These are phyloP conservation scores for Blastobotrys ciferrii DNA, from an alignment of 1,139 yeast genomes.

Conservation along the genomic window DNA sequence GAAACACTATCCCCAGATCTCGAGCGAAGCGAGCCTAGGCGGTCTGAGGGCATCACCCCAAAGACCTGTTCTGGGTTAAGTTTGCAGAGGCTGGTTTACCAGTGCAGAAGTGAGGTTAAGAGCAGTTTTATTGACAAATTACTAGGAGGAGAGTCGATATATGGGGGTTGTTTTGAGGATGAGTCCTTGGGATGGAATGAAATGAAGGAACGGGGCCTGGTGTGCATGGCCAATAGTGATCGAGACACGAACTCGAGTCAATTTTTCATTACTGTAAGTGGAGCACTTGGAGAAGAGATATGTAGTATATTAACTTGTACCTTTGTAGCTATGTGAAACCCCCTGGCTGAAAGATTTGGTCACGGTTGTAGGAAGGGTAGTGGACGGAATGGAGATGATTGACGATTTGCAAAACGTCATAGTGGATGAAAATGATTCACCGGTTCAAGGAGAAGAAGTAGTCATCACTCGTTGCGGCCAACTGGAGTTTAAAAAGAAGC, in stretches of 20 bases:
- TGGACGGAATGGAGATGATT: conserved; percentile 68
- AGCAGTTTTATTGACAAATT: too few relatives aligned
- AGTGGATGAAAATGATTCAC: conserved; percentile 37
- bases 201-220: conserved; percentile 30
- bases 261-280: conserved; percentile 55
- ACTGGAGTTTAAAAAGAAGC: conserved; percentile 25
- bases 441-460: conserved; percentile 44
- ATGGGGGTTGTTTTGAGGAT: conserved; percentile 48
- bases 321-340: conserved; percentile 17
- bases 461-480: conserved; percentile 61
- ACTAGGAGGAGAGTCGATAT: conserved; percentile 30
- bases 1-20: too few relatives aligned
- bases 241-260: conserved; percentile 62
- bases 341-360: conserved; percentile 57
- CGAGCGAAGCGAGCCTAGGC: too few relatives aligned
- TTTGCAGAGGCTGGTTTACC: too few relatives aligned
- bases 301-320: background rate
- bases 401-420: conserved; percentile 30
- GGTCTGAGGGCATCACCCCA: too few relatives aligned
- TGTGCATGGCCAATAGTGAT: conserved; percentile 67
- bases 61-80: too few relatives aligned
- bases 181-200: conserved; percentile 51
- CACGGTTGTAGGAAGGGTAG: conserved; percentile 64
- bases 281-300: too few relatives aligned
- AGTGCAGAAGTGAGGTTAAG: too few relatives aligned